phyloP scores from a whole-genome alignment of 345 rosid genomes.

The Aquilaria yunnanensis region DNA sequence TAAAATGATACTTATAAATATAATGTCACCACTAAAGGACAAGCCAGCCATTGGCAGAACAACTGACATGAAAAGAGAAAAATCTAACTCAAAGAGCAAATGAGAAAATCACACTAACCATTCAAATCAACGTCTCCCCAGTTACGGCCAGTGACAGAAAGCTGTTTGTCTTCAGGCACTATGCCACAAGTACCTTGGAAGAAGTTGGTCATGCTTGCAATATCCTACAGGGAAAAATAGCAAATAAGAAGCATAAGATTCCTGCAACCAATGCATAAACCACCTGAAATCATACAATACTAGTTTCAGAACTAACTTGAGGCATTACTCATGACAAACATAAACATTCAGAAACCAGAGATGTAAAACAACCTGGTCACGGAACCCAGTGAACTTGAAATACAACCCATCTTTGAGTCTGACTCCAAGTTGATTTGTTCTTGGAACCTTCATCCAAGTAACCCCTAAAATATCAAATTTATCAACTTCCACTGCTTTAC shows the following conservation, averaged over 20 bases:
- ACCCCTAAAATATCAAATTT: slow-evolving; percentile 57
- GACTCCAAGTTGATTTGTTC: slow-evolving; percentile 67
- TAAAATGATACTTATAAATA: background rate
- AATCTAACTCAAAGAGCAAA: background rate
- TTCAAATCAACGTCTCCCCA: slow-evolving; percentile 89
- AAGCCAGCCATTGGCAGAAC: background rate
- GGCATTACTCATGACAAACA: background rate
- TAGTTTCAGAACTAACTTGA: too few relatives aligned
- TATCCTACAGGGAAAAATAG: slow-evolving; percentile 42
- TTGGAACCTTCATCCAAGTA: slow-evolving; percentile 82
- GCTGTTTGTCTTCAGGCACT: slow-evolving; percentile 68
- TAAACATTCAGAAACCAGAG: background rate
- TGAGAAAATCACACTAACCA: slow-evolving; percentile 33
- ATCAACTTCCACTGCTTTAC: slow-evolving; percentile 84
- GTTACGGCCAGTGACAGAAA: slow-evolving; percentile 81
- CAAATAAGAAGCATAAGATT: too few relatives aligned
- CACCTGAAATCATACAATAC: too few relatives aligned
- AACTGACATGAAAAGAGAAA: background rate
- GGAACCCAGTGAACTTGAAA: slow-evolving; percentile 77
- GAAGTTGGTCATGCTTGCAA: slow-evolving; percentile 49
- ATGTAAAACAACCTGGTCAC: slow-evolving; percentile 51
- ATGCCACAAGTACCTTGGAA: slow-evolving; percentile 64
- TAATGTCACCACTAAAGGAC: background rate
- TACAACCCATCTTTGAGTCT: slow-evolving; percentile 56
- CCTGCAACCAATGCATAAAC: too few relatives aligned